These are phyloP conservation scores for Candida manassasensis DNA, from an alignment of 805 yeast genomes.

Conservation along the genomic window DNA sequence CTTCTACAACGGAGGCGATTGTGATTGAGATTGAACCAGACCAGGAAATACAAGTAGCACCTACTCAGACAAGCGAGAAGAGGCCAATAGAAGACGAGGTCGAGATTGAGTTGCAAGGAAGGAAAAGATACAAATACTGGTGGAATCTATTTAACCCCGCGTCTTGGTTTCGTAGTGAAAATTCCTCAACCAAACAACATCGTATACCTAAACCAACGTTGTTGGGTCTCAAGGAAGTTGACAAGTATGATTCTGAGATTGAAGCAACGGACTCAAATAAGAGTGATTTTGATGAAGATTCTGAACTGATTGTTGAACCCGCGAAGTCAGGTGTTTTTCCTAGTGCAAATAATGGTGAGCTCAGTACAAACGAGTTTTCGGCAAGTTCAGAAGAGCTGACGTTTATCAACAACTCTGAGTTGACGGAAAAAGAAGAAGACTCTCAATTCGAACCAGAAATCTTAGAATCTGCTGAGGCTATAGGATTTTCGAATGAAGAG, in stretches of 20 bases:
- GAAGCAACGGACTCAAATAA: background rate
- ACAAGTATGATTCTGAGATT: background rate
- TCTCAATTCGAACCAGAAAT: slow-evolving; percentile 2
- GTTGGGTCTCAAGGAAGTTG: background rate
- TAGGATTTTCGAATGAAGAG: too few species aligned
- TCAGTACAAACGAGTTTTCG: too few species aligned
- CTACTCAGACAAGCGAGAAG: background rate
- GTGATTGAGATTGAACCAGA: background rate
- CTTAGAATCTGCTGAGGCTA: too few species aligned
- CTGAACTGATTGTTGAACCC: too few species aligned
- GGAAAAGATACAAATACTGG: background rate
- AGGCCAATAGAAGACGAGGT: background rate
- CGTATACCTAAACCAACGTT: background rate
- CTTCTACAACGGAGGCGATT: background rate
- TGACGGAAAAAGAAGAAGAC: too few species aligned
- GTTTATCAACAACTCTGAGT: too few species aligned
- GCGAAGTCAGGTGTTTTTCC: too few species aligned
- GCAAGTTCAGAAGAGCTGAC: too few species aligned
- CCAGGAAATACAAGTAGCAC: background rate
- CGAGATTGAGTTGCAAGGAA: background rate
- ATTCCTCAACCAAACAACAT: background rate
- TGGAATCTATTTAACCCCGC: background rate
- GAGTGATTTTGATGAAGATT: too few species aligned
- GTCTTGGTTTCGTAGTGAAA: background rate
- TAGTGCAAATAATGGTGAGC: too few species aligned